Base-by-base conservation (phyloP, 306 rosid species). In the Vigna reflexopilosa region DNA sequence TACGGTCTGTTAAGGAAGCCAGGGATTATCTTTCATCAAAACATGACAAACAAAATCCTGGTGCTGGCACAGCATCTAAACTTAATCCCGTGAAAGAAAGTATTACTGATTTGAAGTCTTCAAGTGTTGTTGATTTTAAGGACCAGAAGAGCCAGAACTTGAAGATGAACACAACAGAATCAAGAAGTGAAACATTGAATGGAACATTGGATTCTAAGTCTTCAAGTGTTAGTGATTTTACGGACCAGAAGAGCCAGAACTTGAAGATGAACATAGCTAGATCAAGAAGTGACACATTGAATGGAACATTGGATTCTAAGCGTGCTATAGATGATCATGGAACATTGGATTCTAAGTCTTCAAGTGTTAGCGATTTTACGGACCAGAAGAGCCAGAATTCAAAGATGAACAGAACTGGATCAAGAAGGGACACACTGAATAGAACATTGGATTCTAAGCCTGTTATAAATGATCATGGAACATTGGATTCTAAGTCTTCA, bases 1-100 rank as follows among this genome's bases (percentile, higher is more conserved):
- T 95, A 77, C 81, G 83, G 70, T 88, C 98, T 38, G 92, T 95
- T 84, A 89, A 84, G 81, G 98, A 95, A 87, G 98, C 98, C 26
- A 85, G 89, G 82, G 91, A 91, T 68, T 95, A 88, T 83, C 96
- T 95, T 59, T 87, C 83, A 2, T 84, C 50, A 71, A 92, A 83
- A 81, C 73, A 50, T 76, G 81, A 71, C 76, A 89, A 89, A 74
- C 82, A 73, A 86, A 79, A 75, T 70, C 50, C 76, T 47, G 56
- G 68, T 65, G 52, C 51, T 47, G 56, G 68, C 69, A 56, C 65
- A 66, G 81, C 79, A 67, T n/a, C 71, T 22, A 76, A 45, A 70
- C 65, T 70, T 76, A 76, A 76, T 78, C 58, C 44, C 19, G 40
- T 72, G 74, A 44, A 55, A 50, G 87, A 85, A 69, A 80, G 76